Evolutionary conservation across 805 yeast species (phyloP).

Genomic region (Isabelozyma pseudorhagii): DNA sequence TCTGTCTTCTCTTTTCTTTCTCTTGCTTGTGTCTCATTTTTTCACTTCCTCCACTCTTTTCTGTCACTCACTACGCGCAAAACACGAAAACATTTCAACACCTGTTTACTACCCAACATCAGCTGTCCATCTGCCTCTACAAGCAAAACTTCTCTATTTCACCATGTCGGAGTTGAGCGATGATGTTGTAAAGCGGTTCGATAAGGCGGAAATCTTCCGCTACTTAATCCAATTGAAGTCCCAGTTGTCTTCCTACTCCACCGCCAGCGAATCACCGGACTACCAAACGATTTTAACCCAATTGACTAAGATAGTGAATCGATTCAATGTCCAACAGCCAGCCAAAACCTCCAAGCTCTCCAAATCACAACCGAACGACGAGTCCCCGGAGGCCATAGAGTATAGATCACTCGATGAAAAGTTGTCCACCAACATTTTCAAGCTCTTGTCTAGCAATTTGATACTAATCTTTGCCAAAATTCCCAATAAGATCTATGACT

Average conservation of each 20-base stretch:
- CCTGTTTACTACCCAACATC: not conserved
- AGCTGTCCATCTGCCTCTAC: not conserved
- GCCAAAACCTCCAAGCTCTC: slow-evolving; percentile 4
- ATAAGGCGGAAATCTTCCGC: slow-evolving; percentile 14
- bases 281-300: slow-evolving; percentile 14
- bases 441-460: slow-evolving; percentile 27
- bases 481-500: slow-evolving; percentile 35
- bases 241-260: slow-evolving; percentile 7
- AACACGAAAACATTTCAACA: too few relatives aligned
- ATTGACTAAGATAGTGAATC: slow-evolving; percentile 22
- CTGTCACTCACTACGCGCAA: too few relatives aligned
- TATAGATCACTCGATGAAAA: slow-evolving; percentile 1
- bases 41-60: too few relatives aligned
- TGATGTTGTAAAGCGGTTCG: slow-evolving; percentile 5
- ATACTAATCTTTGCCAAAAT: slow-evolving; percentile 22
- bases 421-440: slow-evolving; percentile 16
- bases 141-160: not conserved
- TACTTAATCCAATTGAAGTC: slow-evolving; percentile 19
- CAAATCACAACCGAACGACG: not conserved
- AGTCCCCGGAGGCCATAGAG: not conserved
- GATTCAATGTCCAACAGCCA: slow-evolving; percentile 12
- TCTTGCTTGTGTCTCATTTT: not conserved
- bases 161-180: not conserved
- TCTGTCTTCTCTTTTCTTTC: not conserved
- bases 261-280: slow-evolving; percentile 7